Base-by-base conservation (phyloP, 495 filamentous ascomycete genomes). In the Letharia lupina region DNA sequence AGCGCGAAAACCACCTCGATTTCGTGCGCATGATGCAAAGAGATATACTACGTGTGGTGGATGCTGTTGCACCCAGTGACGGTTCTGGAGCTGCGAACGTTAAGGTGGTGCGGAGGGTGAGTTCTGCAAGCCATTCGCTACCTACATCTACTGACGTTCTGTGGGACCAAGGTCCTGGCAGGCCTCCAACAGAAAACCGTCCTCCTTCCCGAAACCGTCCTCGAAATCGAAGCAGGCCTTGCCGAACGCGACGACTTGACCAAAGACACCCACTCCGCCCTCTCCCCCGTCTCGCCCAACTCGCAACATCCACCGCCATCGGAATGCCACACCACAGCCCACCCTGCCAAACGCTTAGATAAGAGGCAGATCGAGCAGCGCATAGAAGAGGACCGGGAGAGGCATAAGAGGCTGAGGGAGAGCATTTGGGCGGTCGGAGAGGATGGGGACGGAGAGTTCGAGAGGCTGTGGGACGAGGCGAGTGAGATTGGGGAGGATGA, bases 341-440 rank as follows among this genome's bases (percentile, higher is more conserved):
- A 15, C 75, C 76, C 12, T 74, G 60, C 65, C 11, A 70, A 79
- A 57, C 82, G 84, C 63, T 78, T 92, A 16, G 91, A 97, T 72
- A 93, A 91, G 74, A 83, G 87, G 64, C 87, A 93, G 78, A 89
- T 96, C 45, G 91, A 97, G 77, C 93, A 97, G 78, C 77, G 94
- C 61, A 97, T 98, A 68, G 95, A 98, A 68, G 94, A 98, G 73
- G 94, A 98, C 76, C 81, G 94, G 11, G 95, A 98, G 75, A 82
- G 94, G 50, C 96, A 98, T 76, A 98, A 98, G 79, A 78, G 94
- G 47, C 78, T 90, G 67, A 75, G 94, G 20, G 94, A 98, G 74
- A 89, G 83, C 69, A 93, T 93, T 73, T 98, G 95, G 94, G 88
- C 90, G 3, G 85, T 96, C 4, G 83, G 81, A 59, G 77, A 78